Base-by-base conservation (phyloP, 495 filamentous ascomycete species). In the Immersiella caudata region DNA sequence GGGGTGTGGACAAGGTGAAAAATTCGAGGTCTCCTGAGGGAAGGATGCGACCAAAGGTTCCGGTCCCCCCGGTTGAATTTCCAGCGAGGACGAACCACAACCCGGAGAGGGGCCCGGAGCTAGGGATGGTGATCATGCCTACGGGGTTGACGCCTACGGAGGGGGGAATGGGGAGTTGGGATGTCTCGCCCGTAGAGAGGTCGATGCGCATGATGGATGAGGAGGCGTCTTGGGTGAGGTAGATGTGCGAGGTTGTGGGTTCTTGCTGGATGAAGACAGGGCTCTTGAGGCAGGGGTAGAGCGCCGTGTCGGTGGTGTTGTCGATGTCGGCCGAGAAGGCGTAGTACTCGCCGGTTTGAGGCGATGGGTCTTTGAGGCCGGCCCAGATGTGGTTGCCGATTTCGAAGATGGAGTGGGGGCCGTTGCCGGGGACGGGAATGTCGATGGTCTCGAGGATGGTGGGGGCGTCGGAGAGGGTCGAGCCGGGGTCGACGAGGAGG, bases 191-290 rank as follows among this genome's bases (percentile, higher is more conserved):
- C 25, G 7, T 33, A 46, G 61, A 33, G 46, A 21, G 6, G 25
- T 63, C 26, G 61, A 63, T 63, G 61, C 61, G 21, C 61, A 63
- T 63, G 61, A 63, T 63, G 61, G 61, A 52, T 2, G 61, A 63
- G 1, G 61, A 11, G 25, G 46, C n/a, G 49, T 63, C 61, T 16
- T 63, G 61, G 21, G 61, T 63, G 14, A 54, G 36, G 25, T 63
- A 63, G 61, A 63, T 33, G 11, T 54, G 46, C 12, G 18, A 1
- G 8, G 61, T 52, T 18, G 61, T 21, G 16, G 61, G 61, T 9
- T 63, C 61, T 22, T 63, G 20, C 14, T 52, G 46, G 61, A 63
- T 63, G 49, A 63, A 63, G 22, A 63, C 61, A 14, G 61, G 61
- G 40, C 61, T 63, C 46, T 63, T 52, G 40, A 51, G 40, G 61